phyloP scores from a whole-genome alignment of 2,329 filamentous ascomycete species.

The Lachnellula suecica region DNA sequence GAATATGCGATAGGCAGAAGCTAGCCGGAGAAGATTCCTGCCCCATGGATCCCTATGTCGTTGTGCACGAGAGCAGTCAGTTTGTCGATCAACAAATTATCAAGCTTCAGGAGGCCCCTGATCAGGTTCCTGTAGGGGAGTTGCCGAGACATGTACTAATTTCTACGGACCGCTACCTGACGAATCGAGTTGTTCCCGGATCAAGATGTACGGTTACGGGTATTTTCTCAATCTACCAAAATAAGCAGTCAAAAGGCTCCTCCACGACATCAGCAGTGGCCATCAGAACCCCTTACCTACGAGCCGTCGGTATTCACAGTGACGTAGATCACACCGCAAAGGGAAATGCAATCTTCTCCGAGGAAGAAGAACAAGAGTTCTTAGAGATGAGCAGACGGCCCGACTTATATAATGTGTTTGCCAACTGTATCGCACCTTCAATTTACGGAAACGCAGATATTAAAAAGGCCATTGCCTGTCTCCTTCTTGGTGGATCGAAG shows the following conservation, averaged over 20 bases:
- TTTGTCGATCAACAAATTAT: constrained; percentile 99
- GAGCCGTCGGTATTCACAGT: constrained; percentile 88
- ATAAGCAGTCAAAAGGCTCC: constrained; percentile 79
- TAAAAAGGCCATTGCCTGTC: constrained; percentile 94
- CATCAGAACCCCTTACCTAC: constrained; percentile 91
- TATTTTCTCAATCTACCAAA: constrained; percentile 97
- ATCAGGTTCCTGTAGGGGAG: constrained; percentile 96
- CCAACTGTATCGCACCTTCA: constrained; percentile 90
- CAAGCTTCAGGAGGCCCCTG: constrained; percentile 95
- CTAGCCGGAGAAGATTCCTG: constrained; percentile 74
- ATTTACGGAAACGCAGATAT: constrained; percentile 97
- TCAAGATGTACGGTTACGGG: constrained; percentile 95
- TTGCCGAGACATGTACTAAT: constrained; percentile 92
- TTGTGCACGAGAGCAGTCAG: constrained; percentile 87
- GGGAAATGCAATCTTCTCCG: constrained; percentile 79
- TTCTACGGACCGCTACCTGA: constrained; percentile 93
- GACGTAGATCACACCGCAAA: constrained; percentile 89
- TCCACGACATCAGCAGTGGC: constrained; percentile 79
- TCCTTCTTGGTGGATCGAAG: constrained; percentile 92
- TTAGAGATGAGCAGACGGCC: constrained; percentile 84
- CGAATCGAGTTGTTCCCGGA: constrained; percentile 92
- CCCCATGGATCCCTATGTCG: constrained; percentile 92
- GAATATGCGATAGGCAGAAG: constrained; percentile 68
- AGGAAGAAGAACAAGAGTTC: constrained; percentile 97
- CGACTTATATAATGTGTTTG: constrained; percentile 89